These are phyloP conservation scores for Salicornia ramosissima DNA, from an alignment of 148 eudicot species.

Conservation along the genomic window DNA sequence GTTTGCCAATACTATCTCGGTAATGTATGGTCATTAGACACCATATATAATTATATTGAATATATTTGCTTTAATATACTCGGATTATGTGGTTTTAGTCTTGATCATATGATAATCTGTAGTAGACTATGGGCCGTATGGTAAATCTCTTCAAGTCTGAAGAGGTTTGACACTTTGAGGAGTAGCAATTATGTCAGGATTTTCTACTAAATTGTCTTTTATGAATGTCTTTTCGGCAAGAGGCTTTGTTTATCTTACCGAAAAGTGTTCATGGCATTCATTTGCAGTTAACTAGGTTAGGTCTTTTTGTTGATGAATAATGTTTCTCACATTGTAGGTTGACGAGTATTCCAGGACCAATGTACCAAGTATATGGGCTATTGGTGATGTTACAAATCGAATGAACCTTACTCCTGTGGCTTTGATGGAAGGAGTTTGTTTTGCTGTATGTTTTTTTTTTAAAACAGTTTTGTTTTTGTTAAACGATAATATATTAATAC, in stretches of 20 bases:
- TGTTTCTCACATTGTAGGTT: slow-evolving; percentile 47
- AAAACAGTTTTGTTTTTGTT: neutral
- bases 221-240: neutral
- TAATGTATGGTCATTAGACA: no score
- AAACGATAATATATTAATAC: no score
- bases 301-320: neutral
- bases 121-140: no score
- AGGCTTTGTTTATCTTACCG: no score
- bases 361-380: slow-evolving; percentile 90
- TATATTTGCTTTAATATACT: no score
- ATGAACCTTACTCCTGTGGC: slow-evolving; percentile 99
- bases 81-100: no score
- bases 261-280: neutral
- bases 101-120: no score
- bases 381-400: slow-evolving; percentile 93
- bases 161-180: no score
- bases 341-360: slow-evolving; percentile 74
- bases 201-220: neutral
- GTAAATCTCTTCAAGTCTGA: no score
- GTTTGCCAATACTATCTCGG: no score
- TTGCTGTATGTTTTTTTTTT: slow-evolving; percentile 52
- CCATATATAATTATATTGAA: no score
- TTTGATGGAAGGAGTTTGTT: slow-evolving; percentile 90
- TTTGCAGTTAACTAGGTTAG: neutral
- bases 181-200: neutral